Conservation (phyloP, 169 alveolate species). For the Cryptosporidium bovis region DNA sequence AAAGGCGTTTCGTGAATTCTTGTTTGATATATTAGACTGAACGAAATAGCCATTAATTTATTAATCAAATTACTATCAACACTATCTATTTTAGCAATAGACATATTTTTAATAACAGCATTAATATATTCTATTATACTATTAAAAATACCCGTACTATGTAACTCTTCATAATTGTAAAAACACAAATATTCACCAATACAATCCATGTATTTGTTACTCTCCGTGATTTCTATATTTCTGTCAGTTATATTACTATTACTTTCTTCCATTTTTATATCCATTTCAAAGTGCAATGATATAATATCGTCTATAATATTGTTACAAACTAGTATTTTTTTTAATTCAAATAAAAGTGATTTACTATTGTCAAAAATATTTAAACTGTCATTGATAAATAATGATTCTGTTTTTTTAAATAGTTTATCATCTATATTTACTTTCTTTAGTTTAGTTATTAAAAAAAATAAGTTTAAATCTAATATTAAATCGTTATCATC, state of each 20-base stretch:
- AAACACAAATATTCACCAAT: conserved; percentile 59
- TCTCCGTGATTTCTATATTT: background rate
- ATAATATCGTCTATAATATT: background rate
- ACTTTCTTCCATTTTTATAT: background rate
- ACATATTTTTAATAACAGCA: background rate
- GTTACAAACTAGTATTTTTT: background rate
- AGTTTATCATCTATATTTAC: conserved; percentile 1
- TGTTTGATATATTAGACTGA: conserved; percentile 32
- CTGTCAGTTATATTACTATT: background rate
- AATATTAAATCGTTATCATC: conserved; percentile 34
- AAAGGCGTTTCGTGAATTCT: conserved; percentile 43
- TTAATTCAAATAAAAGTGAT: conserved; percentile 6
- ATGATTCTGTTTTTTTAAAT: no score
- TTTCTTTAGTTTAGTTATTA: background rate
- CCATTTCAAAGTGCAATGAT: conserved; percentile 12
- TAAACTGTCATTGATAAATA: conserved; percentile 14
- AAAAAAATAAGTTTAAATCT: conserved; percentile 30
- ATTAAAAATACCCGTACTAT: conserved; percentile 2
- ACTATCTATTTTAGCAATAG: background rate
- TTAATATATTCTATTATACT: background rate
- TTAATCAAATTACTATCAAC: background rate
- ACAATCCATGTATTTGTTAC: background rate
- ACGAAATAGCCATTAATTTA: conserved; percentile 2
- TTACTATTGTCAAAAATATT: conserved; percentile 11
- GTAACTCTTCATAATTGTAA: conserved; percentile 4